Base-by-base conservation (phyloP, 1,284 basidiomycete genomes). In the Cerrena zonata region DNA sequence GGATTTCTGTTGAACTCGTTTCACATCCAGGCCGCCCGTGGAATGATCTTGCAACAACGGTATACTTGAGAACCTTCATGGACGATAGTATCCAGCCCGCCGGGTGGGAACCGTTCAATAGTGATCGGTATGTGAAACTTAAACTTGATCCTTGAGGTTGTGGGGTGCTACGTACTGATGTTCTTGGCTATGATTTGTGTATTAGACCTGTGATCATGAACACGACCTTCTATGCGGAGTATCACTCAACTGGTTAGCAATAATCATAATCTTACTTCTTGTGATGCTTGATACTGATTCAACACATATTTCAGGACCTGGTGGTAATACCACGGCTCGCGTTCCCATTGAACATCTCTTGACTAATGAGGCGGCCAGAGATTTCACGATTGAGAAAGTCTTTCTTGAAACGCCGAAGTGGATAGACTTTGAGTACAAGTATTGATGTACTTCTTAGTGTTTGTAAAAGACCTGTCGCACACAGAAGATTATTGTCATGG, bases 151-250 rank as follows among this genome's bases (percentile, higher is more conserved):
- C n/a, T n/a, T 12, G 25, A 39, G 18, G n/a, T 36, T 10, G 34
- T 36, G 10, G 34, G n/a, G 39, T 34, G 30, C 7, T 34, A 34
- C 15, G 30, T 34, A 34, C 7, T 34, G 7, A 34, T 34, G 7
- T 7, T 34, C 15, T 7, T 26, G 45, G 15, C 12, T 40, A 41
- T 5, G 12, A 47, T 34, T 4, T 24, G 11, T 27, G 22, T 2
- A 40, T 26, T 47, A 80, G 78, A 42, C 69, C 66, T 0, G 64
- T 68, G 2, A 77, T 83, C 37, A 67, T 75, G 52, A 74, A 75
- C 55, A 81, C 82, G 2, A 77, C 75, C 0, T 81, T 78, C 58
- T 84, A 77, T 46, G 83, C 81, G 0, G 83, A 85, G 60, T 82
- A 66, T 53, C 65, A 71, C 19, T 82, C 81, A 1, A 68, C 66